A percentile compares a stretch with the other conserved stretches of the same genome.
These are phyloP conservation scores for Cephaloascus albidus DNA, from an alignment of 805 yeast species.

Conservation along the genomic window DNA sequence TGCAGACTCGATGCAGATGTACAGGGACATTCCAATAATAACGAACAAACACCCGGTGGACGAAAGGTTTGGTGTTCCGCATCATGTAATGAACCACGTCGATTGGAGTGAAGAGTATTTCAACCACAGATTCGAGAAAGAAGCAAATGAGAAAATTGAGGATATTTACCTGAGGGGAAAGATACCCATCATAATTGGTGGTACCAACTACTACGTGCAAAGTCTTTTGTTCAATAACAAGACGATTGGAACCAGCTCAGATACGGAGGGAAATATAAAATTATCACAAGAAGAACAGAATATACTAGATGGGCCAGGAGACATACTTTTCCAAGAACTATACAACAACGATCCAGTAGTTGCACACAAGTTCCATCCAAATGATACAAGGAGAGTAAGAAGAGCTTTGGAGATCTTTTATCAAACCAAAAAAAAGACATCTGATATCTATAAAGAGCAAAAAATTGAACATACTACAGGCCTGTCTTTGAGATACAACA, in stretches of 20 bases:
- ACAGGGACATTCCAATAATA: conserved; percentile 59
- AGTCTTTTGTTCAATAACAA: conserved; percentile 64
- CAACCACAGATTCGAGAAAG: conserved; percentile 68
- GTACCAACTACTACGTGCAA: conserved; percentile 90
- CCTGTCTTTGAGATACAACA: conserved; percentile 45
- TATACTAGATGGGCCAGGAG: conserved; percentile 49
- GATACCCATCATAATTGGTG: conserved; percentile 86
- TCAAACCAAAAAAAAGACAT: conserved; percentile 56
- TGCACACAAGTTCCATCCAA: conserved; percentile 83
- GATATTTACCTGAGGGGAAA: conserved; percentile 62
- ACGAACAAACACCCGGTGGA: conserved; percentile 86
- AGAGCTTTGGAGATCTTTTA: conserved; percentile 77
- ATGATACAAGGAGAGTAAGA: conserved; percentile 69
- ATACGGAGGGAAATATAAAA: conserved; percentile 19
- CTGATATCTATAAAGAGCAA: conserved; percentile 64
- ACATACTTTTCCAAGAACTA: conserved; percentile 38
- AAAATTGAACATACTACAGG: conserved; percentile 26
- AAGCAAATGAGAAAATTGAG: conserved; percentile 53
- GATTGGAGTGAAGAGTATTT: conserved; percentile 75
- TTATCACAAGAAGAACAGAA: conserved; percentile 17
- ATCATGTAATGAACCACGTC: conserved; percentile 83
- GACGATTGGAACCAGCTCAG: conserved; percentile 34
- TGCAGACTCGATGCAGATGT: conserved; percentile 97
- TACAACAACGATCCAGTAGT: conserved; percentile 56
- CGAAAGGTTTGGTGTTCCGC: conserved; percentile 69